A percentile compares a stretch with the other conserved stretches of the same genome.
Evolutionary conservation across 768 basidiomycete genomes (phyloP).

Genomic region (Myochromella boudieri): DNA sequence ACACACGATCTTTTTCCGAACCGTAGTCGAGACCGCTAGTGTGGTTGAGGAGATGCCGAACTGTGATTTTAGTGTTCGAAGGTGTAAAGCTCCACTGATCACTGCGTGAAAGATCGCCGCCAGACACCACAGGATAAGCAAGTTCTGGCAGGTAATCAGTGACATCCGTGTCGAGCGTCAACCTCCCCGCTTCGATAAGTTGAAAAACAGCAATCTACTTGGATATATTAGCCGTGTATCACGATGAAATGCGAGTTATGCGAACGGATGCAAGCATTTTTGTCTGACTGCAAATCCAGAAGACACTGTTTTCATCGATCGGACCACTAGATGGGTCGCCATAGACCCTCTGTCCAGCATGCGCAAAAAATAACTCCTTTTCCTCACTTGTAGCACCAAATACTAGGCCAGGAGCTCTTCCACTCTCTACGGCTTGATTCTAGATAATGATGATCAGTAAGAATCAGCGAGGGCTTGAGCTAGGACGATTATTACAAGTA

Average conservation of each 20-base stretch:
- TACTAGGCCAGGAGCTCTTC: constrained; percentile 24
- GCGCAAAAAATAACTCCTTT: constrained; percentile 26
- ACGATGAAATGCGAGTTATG: neutral
- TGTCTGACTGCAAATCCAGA: constrained; percentile 39
- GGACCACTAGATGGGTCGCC: constrained; percentile 24
- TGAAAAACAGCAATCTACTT: constrained; percentile 30
- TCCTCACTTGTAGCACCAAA: constrained; percentile 28
- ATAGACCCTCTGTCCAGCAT: constrained; percentile 20
- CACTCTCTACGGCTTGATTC: constrained; percentile 15
- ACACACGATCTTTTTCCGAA: constrained; percentile 1
- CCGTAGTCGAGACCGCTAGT: constrained; percentile 24
- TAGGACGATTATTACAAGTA: constrained; percentile 9
- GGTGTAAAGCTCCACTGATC: constrained; percentile 4
- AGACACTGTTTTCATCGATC: constrained; percentile 25
- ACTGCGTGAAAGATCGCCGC: neutral
- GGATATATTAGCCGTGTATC: neutral
- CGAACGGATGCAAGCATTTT: constrained; percentile 33
- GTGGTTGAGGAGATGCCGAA: constrained; percentile 23
- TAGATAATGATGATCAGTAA: neutral
- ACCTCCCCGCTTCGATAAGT: constrained; percentile 31
- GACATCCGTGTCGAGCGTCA: constrained; percentile 29
- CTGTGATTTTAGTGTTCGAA: constrained; percentile 16
- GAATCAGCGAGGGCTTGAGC: neutral
- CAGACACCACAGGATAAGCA: constrained; percentile 20
- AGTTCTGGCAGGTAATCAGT: constrained; percentile 29